Evolutionary conservation across 768 basidiomycete species (phyloP).

Genomic region (Russula olivacea): DNA sequence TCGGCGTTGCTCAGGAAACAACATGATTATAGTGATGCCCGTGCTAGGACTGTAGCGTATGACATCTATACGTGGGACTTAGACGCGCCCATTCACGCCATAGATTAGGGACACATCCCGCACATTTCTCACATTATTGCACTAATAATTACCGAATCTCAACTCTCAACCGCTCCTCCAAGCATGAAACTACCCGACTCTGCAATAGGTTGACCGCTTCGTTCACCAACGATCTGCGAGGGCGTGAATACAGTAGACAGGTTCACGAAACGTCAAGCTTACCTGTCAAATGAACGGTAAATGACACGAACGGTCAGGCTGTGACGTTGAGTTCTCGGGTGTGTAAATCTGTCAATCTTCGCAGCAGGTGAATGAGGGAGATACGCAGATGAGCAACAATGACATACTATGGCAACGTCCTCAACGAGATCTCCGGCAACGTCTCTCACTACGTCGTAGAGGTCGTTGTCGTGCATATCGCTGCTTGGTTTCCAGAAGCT

Average conservation of each 20-base stretch:
- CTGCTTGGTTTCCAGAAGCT: conserved; percentile 77
- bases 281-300: conserved; percentile 97
- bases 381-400: not conserved
- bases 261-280: conserved; percentile 18
- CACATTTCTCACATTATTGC: conserved; percentile 32
- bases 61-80: conserved; percentile 9
- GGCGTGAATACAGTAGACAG: conserved; percentile 2
- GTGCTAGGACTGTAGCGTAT: conserved; percentile 12
- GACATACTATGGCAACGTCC: conserved; percentile 73
- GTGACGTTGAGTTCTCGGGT: conserved; percentile 76
- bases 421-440: conserved; percentile 90
- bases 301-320: conserved; percentile 88
- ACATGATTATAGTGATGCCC: conserved; percentile 30
- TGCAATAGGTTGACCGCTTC: conserved; percentile 87
- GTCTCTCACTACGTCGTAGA: conserved; percentile 92
- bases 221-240: conserved; percentile 71
- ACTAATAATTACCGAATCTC: conserved; percentile 72
- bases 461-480: conserved; percentile 89
- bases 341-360: conserved; percentile 86
- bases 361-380: conserved; percentile 11
- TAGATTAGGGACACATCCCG: conserved; percentile 31
- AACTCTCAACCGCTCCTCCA: conserved; percentile 64
- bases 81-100: conserved; percentile 15
- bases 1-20: conserved; percentile 83
- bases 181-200: conserved; percentile 46